phyloP scores from a whole-genome alignment of 2,329 filamentous ascomycete genomes.

The Nigrospora sphaerica region DNA sequence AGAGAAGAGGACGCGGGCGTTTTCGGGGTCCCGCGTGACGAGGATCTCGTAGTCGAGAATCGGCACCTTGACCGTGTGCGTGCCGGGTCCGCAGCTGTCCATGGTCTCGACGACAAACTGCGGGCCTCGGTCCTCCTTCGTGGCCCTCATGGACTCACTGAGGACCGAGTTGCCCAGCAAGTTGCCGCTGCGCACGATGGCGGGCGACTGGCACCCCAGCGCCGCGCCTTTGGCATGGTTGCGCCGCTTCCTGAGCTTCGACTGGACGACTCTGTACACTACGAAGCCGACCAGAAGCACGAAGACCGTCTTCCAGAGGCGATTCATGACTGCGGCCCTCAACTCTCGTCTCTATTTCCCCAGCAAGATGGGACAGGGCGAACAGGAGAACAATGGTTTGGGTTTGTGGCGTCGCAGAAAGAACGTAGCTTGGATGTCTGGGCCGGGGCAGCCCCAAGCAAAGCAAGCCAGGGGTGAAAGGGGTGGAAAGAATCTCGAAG shows the following conservation, averaged over 20 bases:
- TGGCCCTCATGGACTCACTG: conserved; percentile 23
- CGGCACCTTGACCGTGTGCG: conserved; percentile 25
- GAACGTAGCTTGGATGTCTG: no score
- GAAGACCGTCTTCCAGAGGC: conserved; percentile 7
- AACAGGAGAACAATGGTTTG: no score
- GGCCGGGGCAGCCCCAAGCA: no score
- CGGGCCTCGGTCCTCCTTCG: conserved; percentile 24
- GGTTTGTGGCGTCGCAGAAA: no score
- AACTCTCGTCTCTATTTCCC: no score
- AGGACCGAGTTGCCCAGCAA: conserved; percentile 22
- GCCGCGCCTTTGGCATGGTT: conserved; percentile 17
- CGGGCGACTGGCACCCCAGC: conserved; percentile 21
- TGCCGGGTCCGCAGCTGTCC: conserved; percentile 16
- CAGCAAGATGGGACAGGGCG: no score
- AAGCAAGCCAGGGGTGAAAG: no score
- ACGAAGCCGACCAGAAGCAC: conserved; percentile 9
- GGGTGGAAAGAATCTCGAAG: no score
- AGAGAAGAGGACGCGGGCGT: conserved; percentile 22
- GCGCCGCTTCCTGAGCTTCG: conserved; percentile 14
- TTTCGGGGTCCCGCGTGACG: conserved; percentile 26
- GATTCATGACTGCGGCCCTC: conserved; percentile 5
- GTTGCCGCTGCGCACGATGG: conserved; percentile 21
- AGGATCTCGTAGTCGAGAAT: conserved; percentile 29
- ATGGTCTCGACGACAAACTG: conserved; percentile 23
- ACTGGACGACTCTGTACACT: conserved; percentile 15